phyloP scores from a whole-genome alignment of 2,329 filamentous ascomycete genomes.

The Botrytis fabae region DNA sequence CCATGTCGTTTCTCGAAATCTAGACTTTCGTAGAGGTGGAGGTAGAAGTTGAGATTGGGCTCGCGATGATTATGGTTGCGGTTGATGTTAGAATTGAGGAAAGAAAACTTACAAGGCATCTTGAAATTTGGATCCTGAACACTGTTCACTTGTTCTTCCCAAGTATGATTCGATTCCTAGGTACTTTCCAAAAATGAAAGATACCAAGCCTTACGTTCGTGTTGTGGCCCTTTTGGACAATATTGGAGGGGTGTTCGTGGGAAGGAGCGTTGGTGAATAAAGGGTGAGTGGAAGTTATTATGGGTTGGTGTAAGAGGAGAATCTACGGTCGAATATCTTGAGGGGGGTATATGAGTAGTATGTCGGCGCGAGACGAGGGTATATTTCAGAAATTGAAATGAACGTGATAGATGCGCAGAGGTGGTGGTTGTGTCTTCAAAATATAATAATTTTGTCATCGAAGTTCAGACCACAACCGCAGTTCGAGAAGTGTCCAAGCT shows the following conservation, averaged over 20 bases:
- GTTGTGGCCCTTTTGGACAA: neutral
- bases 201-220: neutral
- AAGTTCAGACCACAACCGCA: slow-evolving; percentile 14
- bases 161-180: slow-evolving; percentile 7
- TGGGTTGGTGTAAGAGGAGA: neutral
- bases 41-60: neutral
- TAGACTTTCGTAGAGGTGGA: neutral
- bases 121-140: neutral
- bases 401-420: neutral
- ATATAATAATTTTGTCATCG: slow-evolving; percentile 1
- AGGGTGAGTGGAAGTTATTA: neutral
- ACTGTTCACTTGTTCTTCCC: slow-evolving; percentile 1
- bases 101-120: slow-evolving; percentile 21
- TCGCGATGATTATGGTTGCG: neutral
- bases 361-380: neutral
- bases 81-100: neutral
- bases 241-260: slow-evolving; percentile 10
- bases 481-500: slow-evolving; percentile 9
- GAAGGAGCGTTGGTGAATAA: slow-evolving; percentile 6
- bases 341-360: neutral
- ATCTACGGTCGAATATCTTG: neutral
- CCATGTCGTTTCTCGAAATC: neutral
- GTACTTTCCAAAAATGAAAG: slow-evolving; percentile 12
- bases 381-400: slow-evolving; percentile 4
- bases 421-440: neutral